A percentile compares a stretch with the other conserved stretches of the same genome.
Evolutionary conservation across 2,329 filamentous ascomycete species (phyloP).

Genomic region (Simplicillium sp.): DNA sequence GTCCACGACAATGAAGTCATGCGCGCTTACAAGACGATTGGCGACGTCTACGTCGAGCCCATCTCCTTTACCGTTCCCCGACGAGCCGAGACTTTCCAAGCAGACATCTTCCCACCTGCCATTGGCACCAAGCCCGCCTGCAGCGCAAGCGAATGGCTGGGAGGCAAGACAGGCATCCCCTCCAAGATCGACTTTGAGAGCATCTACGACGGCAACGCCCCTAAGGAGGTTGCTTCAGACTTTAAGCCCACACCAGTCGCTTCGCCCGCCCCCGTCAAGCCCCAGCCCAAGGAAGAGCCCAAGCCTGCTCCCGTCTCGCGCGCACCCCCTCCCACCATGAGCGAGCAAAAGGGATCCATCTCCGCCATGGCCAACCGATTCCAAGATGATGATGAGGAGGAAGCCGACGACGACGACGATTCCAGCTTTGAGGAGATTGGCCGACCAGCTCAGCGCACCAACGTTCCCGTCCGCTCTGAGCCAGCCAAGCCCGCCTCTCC

Average conservation of each 20-base stretch:
- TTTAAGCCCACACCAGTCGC: constrained; percentile 47
- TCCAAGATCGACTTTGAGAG: constrained; percentile 91
- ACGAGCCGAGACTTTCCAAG: constrained; percentile 89
- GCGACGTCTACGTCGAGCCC: constrained; percentile 88
- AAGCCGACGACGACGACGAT: constrained; percentile 49
- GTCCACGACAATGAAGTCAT: constrained; percentile 95
- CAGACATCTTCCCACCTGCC: constrained; percentile 90
- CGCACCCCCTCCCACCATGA: constrained; percentile 57
- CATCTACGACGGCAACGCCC: constrained; percentile 74
- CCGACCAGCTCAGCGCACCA: constrained; percentile 59
- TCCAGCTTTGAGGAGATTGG: constrained; percentile 83
- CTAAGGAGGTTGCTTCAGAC: constrained; percentile 65
- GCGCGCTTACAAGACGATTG: constrained; percentile 94
- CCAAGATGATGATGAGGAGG: constrained; percentile 61
- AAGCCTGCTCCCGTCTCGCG: constrained; percentile 34
- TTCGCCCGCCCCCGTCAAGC: constrained; percentile 33
- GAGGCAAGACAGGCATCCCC: constrained; percentile 74
- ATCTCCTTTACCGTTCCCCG: constrained; percentile 96
- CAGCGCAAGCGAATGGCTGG: constrained; percentile 73
- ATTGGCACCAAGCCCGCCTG: constrained; percentile 72
- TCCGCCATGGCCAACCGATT: constrained; percentile 78
- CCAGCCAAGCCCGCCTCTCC: constrained; percentile 32
- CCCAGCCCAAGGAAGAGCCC: constrained; percentile 34
- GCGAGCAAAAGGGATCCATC: constrained; percentile 81
- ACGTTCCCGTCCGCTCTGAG: constrained; percentile 20